These are phyloP conservation scores for Uncinocarpus reesii DNA, from an alignment of 2,329 filamentous ascomycete genomes.

Conservation along the genomic window DNA sequence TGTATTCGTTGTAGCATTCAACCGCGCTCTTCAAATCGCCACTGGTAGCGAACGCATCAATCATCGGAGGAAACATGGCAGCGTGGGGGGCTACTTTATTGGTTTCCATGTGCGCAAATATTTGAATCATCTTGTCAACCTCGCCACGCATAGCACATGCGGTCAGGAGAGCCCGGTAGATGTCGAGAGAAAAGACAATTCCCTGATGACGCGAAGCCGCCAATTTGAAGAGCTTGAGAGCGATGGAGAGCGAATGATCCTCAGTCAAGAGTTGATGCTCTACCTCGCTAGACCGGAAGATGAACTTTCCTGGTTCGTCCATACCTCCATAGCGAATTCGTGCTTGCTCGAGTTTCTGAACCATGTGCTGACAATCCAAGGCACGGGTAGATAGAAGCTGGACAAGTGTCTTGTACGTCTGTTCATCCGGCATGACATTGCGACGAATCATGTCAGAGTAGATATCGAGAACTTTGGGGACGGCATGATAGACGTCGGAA, in stretches of 20 bases:
- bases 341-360: constrained; percentile 66
- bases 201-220: constrained; percentile 54
- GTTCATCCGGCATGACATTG: constrained; percentile 66
- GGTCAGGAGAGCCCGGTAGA: constrained; percentile 74
- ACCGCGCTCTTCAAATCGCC: constrained; percentile 81
- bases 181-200: constrained; percentile 62
- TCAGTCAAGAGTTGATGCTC: constrained; percentile 78
- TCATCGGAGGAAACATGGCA: constrained; percentile 83
- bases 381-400: constrained; percentile 70
- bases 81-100: constrained; percentile 64
- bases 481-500: constrained; percentile 66
- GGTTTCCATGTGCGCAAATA: constrained; percentile 85
- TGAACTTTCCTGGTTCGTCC: constrained; percentile 73
- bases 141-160: constrained; percentile 76
- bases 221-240: constrained; percentile 72
- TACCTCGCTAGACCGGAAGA: constrained; percentile 77
- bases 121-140: constrained; percentile 76
- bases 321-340: constrained; percentile 74
- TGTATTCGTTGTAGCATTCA: constrained; percentile 93
- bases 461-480: constrained; percentile 84
- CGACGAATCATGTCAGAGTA: constrained; percentile 93
- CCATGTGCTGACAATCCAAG: constrained; percentile 63
- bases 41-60: constrained; percentile 74
- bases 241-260: constrained; percentile 76
- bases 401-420: constrained; percentile 82